Evolutionary conservation across 805 yeast species (phyloP).

Genomic region (Wickerhamiella galacta): DNA sequence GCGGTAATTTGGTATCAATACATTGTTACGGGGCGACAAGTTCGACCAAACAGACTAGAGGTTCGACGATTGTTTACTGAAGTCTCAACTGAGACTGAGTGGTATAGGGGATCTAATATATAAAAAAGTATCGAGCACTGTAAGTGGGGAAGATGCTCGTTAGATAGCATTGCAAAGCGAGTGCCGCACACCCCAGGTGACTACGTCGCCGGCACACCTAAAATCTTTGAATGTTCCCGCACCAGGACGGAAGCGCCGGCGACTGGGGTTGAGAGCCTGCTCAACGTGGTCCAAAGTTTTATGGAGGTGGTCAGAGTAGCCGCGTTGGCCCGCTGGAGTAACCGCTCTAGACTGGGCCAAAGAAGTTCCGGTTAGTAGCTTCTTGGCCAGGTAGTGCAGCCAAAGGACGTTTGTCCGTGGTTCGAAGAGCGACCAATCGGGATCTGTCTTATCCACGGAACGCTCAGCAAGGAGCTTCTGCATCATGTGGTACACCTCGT

Average conservation of each 20-base stretch:
- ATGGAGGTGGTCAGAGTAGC: conserved; percentile 1
- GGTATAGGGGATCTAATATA: no score
- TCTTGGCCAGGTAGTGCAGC: conserved; percentile 45
- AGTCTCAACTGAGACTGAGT: no score
- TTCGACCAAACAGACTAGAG: no score
- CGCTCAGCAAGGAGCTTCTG: conserved; percentile 10
- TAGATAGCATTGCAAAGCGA: no score
- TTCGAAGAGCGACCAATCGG: conserved; percentile 30
- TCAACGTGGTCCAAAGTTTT: conserved; percentile 3
- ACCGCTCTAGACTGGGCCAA: neutral
- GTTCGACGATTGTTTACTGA: no score
- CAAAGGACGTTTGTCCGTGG: conserved; percentile 43
- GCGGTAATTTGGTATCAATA: no score
- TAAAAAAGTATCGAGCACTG: no score
- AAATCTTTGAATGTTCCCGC: neutral
- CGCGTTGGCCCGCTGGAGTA: neutral
- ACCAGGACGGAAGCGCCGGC: conserved; percentile 1
- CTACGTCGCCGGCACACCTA: conserved; percentile 4
- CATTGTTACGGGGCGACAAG: no score
- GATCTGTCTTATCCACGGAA: conserved; percentile 3
- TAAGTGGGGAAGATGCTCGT: no score
- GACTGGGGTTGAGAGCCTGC: neutral
- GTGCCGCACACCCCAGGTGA: conserved; percentile 5
- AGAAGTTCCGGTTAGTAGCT: conserved; percentile 17
- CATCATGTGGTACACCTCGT: conserved; percentile 45